A percentile compares a stretch with the other conserved stretches of the same genome.
Evolutionary conservation across 768 basidiomycete genomes (phyloP).

Genomic region (Neoboletus brunneissimus): DNA sequence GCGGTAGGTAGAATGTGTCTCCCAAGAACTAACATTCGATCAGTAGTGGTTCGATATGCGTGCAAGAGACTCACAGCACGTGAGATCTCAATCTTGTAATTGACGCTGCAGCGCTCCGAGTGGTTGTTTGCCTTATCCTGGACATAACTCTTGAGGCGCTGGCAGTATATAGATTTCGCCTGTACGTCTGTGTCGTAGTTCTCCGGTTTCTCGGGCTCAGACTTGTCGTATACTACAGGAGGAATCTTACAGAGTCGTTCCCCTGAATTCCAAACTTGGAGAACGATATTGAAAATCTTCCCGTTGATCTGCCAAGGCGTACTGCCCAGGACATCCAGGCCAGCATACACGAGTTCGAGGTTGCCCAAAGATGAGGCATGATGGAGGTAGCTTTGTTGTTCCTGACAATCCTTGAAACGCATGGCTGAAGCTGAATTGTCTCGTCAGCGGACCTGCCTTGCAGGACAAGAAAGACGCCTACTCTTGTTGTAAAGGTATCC

Average conservation of each 20-base stretch:
- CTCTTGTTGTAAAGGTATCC: conserved; percentile 80
- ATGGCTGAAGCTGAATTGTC: conserved; percentile 58
- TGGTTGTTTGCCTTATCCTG: conserved; percentile 77
- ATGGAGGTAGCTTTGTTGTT: conserved; percentile 76
- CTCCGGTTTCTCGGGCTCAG: conserved; percentile 54
- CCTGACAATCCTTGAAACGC: conserved; percentile 89
- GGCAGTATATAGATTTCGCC: conserved; percentile 52
- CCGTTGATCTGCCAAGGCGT: conserved; percentile 92
- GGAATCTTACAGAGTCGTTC: conserved; percentile 82
- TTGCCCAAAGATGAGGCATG: conserved; percentile 71
- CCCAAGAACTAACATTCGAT: conserved; percentile 62
- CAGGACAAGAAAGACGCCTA: conserved; percentile 33
- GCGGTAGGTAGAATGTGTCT: conserved; percentile 88
- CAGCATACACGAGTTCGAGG: conserved; percentile 82
- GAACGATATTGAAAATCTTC: conserved; percentile 68
- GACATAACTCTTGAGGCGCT: conserved; percentile 51
- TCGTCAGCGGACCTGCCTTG: neutral
- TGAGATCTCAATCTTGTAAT: conserved; percentile 97
- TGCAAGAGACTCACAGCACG: conserved; percentile 59
- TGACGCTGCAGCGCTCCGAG: conserved; percentile 87
- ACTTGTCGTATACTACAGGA: conserved; percentile 59
- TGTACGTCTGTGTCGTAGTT: conserved; percentile 51
- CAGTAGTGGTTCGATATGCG: neutral
- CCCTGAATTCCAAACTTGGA: conserved; percentile 85
- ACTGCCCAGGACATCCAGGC: conserved; percentile 83